A percentile compares a stretch with the other conserved stretches of the same genome.
phyloP scores from a whole-genome alignment of 768 basidiomycete genomes.

The Coprinopsis cinerea region DNA sequence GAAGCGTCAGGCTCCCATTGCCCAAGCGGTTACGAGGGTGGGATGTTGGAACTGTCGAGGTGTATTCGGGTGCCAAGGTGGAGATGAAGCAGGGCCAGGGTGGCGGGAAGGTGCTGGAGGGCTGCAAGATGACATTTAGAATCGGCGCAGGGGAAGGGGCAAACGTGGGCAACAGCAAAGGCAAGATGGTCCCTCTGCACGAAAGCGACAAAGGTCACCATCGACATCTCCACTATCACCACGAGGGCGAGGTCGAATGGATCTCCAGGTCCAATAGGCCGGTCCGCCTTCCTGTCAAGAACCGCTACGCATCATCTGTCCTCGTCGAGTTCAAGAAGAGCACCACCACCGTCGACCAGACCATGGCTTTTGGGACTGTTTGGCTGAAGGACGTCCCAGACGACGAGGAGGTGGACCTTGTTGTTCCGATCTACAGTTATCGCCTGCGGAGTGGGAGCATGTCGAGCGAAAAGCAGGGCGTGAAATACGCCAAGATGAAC shows the following conservation, averaged over 20 bases:
- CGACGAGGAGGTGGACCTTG: slow-evolving; percentile 23
- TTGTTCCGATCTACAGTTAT: slow-evolving; percentile 20
- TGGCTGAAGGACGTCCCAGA: slow-evolving; percentile 42
- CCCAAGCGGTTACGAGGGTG: slow-evolving; percentile 57
- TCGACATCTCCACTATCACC: not conserved
- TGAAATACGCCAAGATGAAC: slow-evolving; percentile 24
- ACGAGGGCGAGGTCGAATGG: slow-evolving; percentile 25
- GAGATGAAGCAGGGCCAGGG: not conserved
- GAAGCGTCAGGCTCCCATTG: slow-evolving; percentile 54
- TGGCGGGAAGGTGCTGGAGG: not conserved
- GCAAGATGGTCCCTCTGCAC: slow-evolving; percentile 26
- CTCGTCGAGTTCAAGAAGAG: slow-evolving; percentile 31
- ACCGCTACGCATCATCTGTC: slow-evolving; percentile 35
- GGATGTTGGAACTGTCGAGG: slow-evolving; percentile 64
- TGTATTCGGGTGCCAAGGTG: slow-evolving; percentile 27
- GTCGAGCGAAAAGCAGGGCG: slow-evolving; percentile 16
- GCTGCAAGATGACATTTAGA: not conserved
- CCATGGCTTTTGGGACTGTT: slow-evolving; percentile 30
- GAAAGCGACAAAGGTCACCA: slow-evolving; percentile 8
- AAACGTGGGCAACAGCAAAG: slow-evolving; percentile 18
- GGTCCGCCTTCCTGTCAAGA: slow-evolving; percentile 33
- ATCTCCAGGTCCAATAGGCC: slow-evolving; percentile 22
- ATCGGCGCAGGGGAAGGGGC: not conserved
- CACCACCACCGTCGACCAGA: slow-evolving; percentile 27
- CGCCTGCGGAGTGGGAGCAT: not conserved